Percentiles rank a stretch among this genome's conserved stretches.
phyloP scores from a whole-genome alignment of 2,329 filamentous ascomycete genomes.

The Bipolaris victoriae region DNA sequence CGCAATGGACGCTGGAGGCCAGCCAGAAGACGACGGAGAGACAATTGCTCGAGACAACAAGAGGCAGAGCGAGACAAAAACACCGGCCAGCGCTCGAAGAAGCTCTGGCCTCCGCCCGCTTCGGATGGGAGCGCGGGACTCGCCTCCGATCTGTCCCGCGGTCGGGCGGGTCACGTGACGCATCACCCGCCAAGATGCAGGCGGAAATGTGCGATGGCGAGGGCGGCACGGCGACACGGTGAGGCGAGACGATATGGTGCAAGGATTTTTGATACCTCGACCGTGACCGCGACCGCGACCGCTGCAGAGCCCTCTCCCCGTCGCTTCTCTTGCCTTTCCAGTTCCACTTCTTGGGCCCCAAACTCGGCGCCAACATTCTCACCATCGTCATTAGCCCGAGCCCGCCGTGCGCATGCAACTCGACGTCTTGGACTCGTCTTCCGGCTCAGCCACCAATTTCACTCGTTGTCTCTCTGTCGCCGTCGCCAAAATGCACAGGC shows the following conservation, averaged over 20 bases:
- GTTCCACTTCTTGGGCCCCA: conserved; percentile 5
- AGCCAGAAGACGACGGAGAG: background rate
- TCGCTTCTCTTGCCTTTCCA: conserved; percentile 1
- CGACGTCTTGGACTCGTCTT: conserved; percentile 18
- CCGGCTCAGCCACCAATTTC: conserved; percentile 12
- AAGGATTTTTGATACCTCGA: no score
- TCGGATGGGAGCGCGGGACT: conserved; percentile 2
- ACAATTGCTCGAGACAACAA: conserved; percentile 7
- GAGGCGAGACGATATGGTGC: background rate
- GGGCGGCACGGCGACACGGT: background rate
- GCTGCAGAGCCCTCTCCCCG: background rate
- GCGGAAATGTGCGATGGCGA: background rate
- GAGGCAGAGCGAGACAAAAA: background rate
- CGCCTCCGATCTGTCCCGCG: conserved; percentile 11
- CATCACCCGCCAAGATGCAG: background rate
- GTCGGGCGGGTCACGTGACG: conserved; percentile 2
- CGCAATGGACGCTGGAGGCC: conserved; percentile 7
- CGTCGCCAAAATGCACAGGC: background rate
- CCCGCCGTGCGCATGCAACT: conserved; percentile 19
- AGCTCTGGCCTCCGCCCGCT: conserved; percentile 12
- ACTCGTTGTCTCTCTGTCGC: background rate
- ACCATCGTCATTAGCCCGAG: conserved; percentile 1
- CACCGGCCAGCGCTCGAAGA: background rate
- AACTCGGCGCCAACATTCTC: conserved; percentile 4
- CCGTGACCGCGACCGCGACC: background rate